These are phyloP conservation scores for Rutidosis leptorrhynchoides DNA, from an alignment of 129 eudicot species.

Conservation along the genomic window DNA sequence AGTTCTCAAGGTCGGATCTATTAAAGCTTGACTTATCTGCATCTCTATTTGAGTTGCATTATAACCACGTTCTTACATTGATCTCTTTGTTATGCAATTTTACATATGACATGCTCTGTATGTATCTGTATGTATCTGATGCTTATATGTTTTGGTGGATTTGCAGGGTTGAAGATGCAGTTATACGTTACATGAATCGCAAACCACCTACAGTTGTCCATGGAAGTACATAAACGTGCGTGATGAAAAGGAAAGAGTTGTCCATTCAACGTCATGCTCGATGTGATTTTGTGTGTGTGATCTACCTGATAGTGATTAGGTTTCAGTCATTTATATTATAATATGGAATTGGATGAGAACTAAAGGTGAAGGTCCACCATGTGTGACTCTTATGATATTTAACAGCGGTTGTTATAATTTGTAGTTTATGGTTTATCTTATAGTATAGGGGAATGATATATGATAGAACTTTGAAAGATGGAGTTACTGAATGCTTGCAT, in stretches of 20 bases:
- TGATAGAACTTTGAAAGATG: slow-evolving; percentile 7
- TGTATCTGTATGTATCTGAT: too few species aligned
- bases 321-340: slow-evolving; percentile 12
- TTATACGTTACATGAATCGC: slow-evolving; percentile 86
- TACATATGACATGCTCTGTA: background rate
- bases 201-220: slow-evolving; percentile 49
- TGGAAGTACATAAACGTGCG: slow-evolving; percentile 53
- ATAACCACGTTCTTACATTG: background rate
- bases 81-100: background rate
- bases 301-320: background rate
- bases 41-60: background rate
- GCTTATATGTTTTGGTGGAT: slow-evolving; percentile 7
- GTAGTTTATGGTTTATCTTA: slow-evolving; percentile 25
- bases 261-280: background rate
- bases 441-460: slow-evolving; percentile 16
- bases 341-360: slow-evolving; percentile 11
- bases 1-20: background rate
- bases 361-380: background rate
- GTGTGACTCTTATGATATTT: slow-evolving; percentile 8
- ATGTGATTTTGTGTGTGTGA: slow-evolving; percentile 8
- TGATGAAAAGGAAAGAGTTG: background rate
- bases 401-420: slow-evolving; percentile 20
- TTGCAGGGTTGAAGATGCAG: slow-evolving; percentile 98
- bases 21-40: background rate
- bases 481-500: slow-evolving; percentile 1